These are phyloP conservation scores for Murraya koenigii DNA, from an alignment of 345 rosid species.

Conservation along the genomic window DNA sequence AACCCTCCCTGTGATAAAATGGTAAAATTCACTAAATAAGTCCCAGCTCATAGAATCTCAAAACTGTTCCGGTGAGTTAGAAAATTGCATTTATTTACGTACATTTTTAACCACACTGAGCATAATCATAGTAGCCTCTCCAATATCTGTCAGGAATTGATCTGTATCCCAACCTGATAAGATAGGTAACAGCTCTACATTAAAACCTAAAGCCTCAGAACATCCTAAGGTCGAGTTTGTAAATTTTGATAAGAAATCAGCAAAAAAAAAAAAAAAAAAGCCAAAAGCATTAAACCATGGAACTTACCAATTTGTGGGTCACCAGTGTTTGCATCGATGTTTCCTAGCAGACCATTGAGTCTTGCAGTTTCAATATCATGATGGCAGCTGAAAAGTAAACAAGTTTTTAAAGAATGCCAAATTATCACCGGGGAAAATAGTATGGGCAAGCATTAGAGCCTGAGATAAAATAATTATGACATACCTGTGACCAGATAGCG, in stretches of 20 bases:
- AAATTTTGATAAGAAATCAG: background rate
- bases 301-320: conserved; percentile 79
- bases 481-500: conserved; percentile 90
- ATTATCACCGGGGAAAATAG: background rate
- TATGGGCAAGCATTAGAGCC: background rate
- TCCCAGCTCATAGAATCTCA: background rate
- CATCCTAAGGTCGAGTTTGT: background rate
- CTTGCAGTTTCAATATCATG: conserved; percentile 95
- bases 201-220: background rate
- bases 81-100: conserved; percentile 13
- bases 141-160: conserved; percentile 79
- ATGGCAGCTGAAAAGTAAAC: conserved; percentile 58
- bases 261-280: background rate
- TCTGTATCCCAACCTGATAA: conserved; percentile 96
- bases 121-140: conserved; percentile 92
- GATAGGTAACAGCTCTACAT: background rate
- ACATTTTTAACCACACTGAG: conserved; percentile 84
- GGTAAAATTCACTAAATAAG: background rate
- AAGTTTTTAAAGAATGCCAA: background rate
- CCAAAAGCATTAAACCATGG: background rate
- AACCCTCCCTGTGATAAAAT: conserved; percentile 65
- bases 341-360: conserved; percentile 80
- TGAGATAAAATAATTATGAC: background rate
- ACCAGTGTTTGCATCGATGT: conserved; percentile 92
- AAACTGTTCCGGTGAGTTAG: background rate